A percentile compares a stretch with the other conserved stretches of the same genome.
phyloP scores from a whole-genome alignment of 768 basidiomycete genomes.

The Boletus rubescentipes region DNA sequence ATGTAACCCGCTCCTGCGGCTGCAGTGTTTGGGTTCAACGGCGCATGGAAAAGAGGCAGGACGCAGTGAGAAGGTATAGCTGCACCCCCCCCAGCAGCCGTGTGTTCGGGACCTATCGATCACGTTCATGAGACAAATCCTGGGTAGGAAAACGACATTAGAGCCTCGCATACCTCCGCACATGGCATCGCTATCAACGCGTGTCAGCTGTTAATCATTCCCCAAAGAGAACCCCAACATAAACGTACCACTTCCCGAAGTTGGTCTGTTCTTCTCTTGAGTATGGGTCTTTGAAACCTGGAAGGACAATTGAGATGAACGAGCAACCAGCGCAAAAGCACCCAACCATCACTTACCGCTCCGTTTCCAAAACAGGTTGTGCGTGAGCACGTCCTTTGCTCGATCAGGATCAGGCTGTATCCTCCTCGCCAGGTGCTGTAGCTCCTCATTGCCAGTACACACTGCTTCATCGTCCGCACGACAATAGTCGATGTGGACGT shows the following conservation, averaged over 20 bases:
- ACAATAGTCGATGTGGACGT: constrained; percentile 58
- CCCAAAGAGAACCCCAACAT: not conserved
- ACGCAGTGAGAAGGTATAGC: constrained; percentile 54
- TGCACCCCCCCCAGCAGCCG: constrained; percentile 34
- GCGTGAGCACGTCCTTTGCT: constrained; percentile 55
- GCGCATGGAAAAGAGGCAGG: constrained; percentile 52
- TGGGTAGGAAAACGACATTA: not conserved
- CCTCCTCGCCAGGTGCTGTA: constrained; percentile 44
- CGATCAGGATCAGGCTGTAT: constrained; percentile 47
- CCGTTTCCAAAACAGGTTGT: constrained; percentile 55
- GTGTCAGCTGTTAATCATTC: not conserved
- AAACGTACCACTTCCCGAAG: constrained; percentile 53
- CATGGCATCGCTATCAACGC: constrained; percentile 45
- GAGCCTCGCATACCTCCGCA: constrained; percentile 41
- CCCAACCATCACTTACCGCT: constrained; percentile 38
- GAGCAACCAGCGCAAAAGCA: not conserved
- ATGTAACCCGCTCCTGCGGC: constrained; percentile 43
- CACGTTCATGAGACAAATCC: not conserved
- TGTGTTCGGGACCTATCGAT: constrained; percentile 51
- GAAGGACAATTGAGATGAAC: not conserved
- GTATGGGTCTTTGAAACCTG: constrained; percentile 66
- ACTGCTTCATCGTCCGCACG: constrained; percentile 35
- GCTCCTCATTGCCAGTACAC: constrained; percentile 42
- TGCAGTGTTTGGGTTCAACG: constrained; percentile 27
- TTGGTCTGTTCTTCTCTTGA: constrained; percentile 53